These are phyloP conservation scores for Paramyrothecium sp. DNA, from an alignment of 2,329 filamentous ascomycete genomes.

Conservation along the genomic window DNA sequence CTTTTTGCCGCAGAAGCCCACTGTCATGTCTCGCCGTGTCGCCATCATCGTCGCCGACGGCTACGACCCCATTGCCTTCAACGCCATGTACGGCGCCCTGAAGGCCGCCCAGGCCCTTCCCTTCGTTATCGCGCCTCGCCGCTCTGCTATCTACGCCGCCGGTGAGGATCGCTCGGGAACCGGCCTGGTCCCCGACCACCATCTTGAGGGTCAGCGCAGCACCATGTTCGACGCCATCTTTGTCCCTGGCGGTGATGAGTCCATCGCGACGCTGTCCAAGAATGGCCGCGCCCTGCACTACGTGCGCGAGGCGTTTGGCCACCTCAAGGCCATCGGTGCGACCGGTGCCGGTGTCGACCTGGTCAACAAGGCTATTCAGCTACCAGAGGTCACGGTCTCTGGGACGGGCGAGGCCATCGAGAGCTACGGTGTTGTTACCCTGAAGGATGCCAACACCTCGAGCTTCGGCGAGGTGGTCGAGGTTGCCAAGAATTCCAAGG, in stretches of 20 bases:
- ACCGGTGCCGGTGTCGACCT: slow-evolving; percentile 70
- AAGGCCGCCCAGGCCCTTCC: slow-evolving; percentile 63
- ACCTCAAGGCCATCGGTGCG: slow-evolving; percentile 76
- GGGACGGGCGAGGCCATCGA: slow-evolving; percentile 50
- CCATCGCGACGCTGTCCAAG: slow-evolving; percentile 61
- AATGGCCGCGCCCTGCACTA: slow-evolving; percentile 75
- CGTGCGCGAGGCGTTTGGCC: slow-evolving; percentile 77
- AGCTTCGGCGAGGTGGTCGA: slow-evolving; percentile 60
- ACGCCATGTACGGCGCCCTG: slow-evolving; percentile 62
- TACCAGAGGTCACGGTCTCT: slow-evolving; percentile 41
- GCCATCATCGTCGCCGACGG: slow-evolving; percentile 78
- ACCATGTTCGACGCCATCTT: slow-evolving; percentile 82
- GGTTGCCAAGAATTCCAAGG: slow-evolving; percentile 64
- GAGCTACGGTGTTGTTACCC: slow-evolving; percentile 76
- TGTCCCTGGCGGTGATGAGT: slow-evolving; percentile 68
- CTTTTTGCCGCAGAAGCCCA: slow-evolving; percentile 60
- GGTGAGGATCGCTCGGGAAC: slow-evolving; percentile 53
- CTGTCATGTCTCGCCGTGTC: slow-evolving; percentile 68
- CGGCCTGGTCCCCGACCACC: slow-evolving; percentile 68
- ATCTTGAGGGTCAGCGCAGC: slow-evolving; percentile 76
- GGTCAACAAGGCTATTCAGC: slow-evolving; percentile 46
- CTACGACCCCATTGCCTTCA: slow-evolving; percentile 66
- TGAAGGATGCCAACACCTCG: slow-evolving; percentile 49
- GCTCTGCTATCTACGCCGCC: slow-evolving; percentile 63
- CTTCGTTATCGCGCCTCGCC: slow-evolving; percentile 69